phyloP scores from a whole-genome alignment of 1,139 yeast species.

The Meyerozyma athensensis region DNA sequence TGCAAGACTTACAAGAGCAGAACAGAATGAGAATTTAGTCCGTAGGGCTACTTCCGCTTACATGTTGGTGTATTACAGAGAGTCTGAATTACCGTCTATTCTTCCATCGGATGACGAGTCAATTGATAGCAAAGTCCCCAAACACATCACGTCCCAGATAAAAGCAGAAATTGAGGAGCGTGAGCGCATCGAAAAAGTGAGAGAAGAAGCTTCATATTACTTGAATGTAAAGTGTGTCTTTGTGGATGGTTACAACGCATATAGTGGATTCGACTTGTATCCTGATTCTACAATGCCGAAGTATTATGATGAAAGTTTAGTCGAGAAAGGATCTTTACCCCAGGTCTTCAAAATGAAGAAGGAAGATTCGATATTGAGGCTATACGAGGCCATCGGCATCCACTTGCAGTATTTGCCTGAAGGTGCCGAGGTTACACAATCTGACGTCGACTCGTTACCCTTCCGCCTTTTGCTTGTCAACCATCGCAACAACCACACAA shows the following conservation, averaged over 20 bases:
- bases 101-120: constrained; percentile 47
- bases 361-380: constrained; percentile 47
- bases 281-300: constrained; percentile 48
- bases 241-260: constrained; percentile 47
- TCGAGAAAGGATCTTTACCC: constrained; percentile 48
- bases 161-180: constrained; percentile 56
- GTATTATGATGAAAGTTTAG: constrained; percentile 45
- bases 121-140: constrained; percentile 51
- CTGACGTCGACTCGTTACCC: constrained; percentile 19
- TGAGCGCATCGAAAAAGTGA: constrained; percentile 53
- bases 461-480: constrained; percentile 64
- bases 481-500: constrained; percentile 70
- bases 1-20: constrained; percentile 48
- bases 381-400: constrained; percentile 48
- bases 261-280: constrained; percentile 74
- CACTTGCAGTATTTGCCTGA: constrained; percentile 28
- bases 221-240: constrained; percentile 56
- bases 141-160: constrained; percentile 63
- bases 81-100: constrained; percentile 52
- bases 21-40: constrained; percentile 58
- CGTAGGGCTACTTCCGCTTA: constrained; percentile 91
- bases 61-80: constrained; percentile 90
- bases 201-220: constrained; percentile 77
- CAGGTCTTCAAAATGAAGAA: constrained; percentile 50
- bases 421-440: constrained; percentile 9